Conservation (phyloP, 2,329 filamentous ascomycete genomes). For the Kalmusia sp. region DNA sequence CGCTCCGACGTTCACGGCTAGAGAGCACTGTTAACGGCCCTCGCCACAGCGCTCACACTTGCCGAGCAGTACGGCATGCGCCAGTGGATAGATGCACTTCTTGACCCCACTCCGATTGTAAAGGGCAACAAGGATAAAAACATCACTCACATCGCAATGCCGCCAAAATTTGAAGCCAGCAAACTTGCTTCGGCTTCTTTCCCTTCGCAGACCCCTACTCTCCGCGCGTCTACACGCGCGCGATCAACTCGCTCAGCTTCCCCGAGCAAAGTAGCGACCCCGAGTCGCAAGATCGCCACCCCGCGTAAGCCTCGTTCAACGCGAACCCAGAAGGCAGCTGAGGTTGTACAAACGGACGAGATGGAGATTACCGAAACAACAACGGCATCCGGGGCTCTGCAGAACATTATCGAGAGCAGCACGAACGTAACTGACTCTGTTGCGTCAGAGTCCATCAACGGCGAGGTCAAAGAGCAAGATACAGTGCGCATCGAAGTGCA, state of each 20-base stretch:
- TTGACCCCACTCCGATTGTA: constrained; percentile 84
- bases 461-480: constrained; percentile 45
- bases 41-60: constrained; percentile 73
- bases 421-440: constrained; percentile 31
- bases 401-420: constrained; percentile 41
- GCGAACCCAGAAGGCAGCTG: constrained; percentile 41
- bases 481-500: constrained; percentile 75
- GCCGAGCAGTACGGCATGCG: constrained; percentile 86
- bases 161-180: constrained; percentile 76
- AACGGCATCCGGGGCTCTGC: constrained; percentile 54
- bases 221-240: constrained; percentile 51
- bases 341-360: constrained; percentile 33
- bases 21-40: constrained; percentile 24
- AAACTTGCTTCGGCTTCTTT: constrained; percentile 39
- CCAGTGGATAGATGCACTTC: constrained; percentile 88
- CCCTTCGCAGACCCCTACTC: constrained; percentile 39
- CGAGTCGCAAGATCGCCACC: constrained; percentile 56
- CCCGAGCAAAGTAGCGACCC: constrained; percentile 58
- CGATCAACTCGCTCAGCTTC: constrained; percentile 67
- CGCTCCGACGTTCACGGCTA: not conserved
- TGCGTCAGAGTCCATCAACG: constrained; percentile 56
- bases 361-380: constrained; percentile 52
- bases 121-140: constrained; percentile 71
- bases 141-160: constrained; percentile 75
- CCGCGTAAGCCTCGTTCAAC: constrained; percentile 62